phyloP scores from a whole-genome alignment of 768 basidiomycete species.

The Lactarius sp. region DNA sequence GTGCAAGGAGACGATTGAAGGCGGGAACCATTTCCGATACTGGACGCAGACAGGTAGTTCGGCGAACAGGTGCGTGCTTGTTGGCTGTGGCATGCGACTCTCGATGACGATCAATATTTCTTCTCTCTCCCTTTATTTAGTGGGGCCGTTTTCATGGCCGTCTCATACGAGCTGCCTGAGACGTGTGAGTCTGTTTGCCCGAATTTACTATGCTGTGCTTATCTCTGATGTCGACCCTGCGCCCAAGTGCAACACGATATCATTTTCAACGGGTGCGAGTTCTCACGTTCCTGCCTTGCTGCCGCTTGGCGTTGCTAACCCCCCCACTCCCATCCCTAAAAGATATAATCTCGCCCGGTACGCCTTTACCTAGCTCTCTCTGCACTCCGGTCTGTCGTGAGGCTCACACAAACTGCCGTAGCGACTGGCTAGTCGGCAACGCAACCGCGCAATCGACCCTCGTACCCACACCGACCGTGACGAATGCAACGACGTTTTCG shows the following conservation, averaged over 20 bases:
- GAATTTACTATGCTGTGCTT: background rate
- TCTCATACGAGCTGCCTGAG: conserved; percentile 68
- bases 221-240: background rate
- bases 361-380: conserved; percentile 18
- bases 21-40: conserved; percentile 86
- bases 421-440: conserved; percentile 85
- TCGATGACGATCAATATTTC: background rate
- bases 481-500: conserved; percentile 54
- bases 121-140: conserved; percentile 32
- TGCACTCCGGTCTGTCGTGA: background rate
- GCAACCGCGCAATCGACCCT: conserved; percentile 49
- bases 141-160: conserved; percentile 70
- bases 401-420: conserved; percentile 26
- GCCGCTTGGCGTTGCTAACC: conserved; percentile 6
- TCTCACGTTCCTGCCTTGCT: conserved; percentile 1
- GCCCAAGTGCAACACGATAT: conserved; percentile 61
- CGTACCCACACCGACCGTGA: conserved; percentile 44
- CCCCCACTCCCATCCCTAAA: background rate
- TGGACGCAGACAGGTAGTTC: conserved; percentile 72
- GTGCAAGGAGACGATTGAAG: conserved; percentile 79
- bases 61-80: conserved; percentile 49
- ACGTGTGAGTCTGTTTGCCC: conserved; percentile 38
- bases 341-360: conserved; percentile 74
- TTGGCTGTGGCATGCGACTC: background rate
- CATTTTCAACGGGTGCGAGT: conserved; percentile 55